Evolutionary conservation across 1,139 yeast species (phyloP), one percentile per base, ranked within the genome.

Genomic region (Geotrichum australiense): DNA sequence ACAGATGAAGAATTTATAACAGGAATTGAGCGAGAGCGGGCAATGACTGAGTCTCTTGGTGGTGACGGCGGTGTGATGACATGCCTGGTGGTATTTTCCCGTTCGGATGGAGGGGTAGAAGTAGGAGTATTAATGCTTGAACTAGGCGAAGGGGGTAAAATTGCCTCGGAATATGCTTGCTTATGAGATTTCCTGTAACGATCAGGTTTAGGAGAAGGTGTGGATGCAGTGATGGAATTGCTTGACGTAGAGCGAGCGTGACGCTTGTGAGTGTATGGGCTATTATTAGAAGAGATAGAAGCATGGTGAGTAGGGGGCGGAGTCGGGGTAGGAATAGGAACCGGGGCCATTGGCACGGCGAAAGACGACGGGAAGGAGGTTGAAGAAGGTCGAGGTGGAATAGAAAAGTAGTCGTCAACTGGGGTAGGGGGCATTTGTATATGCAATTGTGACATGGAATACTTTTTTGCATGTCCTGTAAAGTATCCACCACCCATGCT

Each of bases 231-330:
- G 20, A 19, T 18, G 15, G 39, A 39, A 14, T 25, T 33, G 4
- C 39, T 12, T 2, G 46, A 39, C 11, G 39, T 33, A 3, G 46
- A 43, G 22, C 37, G 41, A n/a, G n/a, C n/a, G n/a, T n/a, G n/a
- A n/a, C n/a, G n/a, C n/a, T n/a, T n/a, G n/a, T n/a, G n/a, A n/a
- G n/a, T n/a, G n/a, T n/a, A n/a, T n/a, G n/a, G n/a, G n/a, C n/a
- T n/a, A n/a, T n/a, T n/a, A n/a, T n/a, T n/a, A n/a, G n/a, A n/a
- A n/a, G n/a, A n/a, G n/a, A n/a, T n/a, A n/a, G n/a, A n/a, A n/a
- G n/a, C n/a, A n/a, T n/a, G n/a, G n/a, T n/a, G n/a, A n/a, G n/a
- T n/a, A n/a, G n/a, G n/a, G n/a, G n/a, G n/a, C n/a, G n/a, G 46
- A 25, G 14, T 42, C 37, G 11, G 38, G 43, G 23, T 26, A n/a